Evolutionary conservation across 2,329 filamentous ascomycete species (phyloP).

Genomic region (Ampelomyces quisqualis): DNA sequence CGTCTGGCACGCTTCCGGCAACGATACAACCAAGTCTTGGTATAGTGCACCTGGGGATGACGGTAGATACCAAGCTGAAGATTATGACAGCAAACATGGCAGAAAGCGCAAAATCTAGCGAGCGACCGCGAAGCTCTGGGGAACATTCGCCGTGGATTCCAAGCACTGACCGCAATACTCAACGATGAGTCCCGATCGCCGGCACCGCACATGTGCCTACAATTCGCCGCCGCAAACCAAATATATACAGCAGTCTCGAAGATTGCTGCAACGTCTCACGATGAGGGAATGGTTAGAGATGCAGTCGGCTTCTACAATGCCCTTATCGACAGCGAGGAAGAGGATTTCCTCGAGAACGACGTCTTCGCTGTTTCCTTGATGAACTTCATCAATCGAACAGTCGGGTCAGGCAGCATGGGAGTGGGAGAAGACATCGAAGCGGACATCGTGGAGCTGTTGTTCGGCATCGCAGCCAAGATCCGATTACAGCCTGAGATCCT

Average conservation of each 20-base stretch:
- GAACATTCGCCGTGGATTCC: slow-evolving; percentile 55
- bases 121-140: slow-evolving; percentile 54
- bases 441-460: slow-evolving; percentile 86
- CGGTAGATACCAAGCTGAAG: slow-evolving; percentile 14
- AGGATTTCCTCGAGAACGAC: slow-evolving; percentile 85
- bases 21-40: slow-evolving; percentile 60
- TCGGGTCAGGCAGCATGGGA: slow-evolving; percentile 70
- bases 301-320: slow-evolving; percentile 85
- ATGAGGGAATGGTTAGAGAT: slow-evolving; percentile 82
- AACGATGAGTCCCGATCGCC: slow-evolving; percentile 87
- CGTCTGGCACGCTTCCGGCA: slow-evolving; percentile 63
- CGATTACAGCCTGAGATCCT: slow-evolving; percentile 83
- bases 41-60: slow-evolving; percentile 21
- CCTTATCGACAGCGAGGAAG: slow-evolving; percentile 93
- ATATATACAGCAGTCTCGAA: slow-evolving; percentile 88
- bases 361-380: slow-evolving; percentile 85
- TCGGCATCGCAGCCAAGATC: slow-evolving; percentile 96
- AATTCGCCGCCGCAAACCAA: slow-evolving; percentile 80
- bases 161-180: slow-evolving; percentile 66
- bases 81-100: slow-evolving; percentile 58
- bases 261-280: slow-evolving; percentile 80
- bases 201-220: slow-evolving; percentile 86
- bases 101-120: slow-evolving; percentile 54
- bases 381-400: slow-evolving; percentile 77
- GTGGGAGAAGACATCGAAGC: slow-evolving; percentile 79